Evolutionary conservation across 2,329 filamentous ascomycete genomes (phyloP), one percentile per base, ranked within the genome.

Genomic region (Calonectria montana): DNA sequence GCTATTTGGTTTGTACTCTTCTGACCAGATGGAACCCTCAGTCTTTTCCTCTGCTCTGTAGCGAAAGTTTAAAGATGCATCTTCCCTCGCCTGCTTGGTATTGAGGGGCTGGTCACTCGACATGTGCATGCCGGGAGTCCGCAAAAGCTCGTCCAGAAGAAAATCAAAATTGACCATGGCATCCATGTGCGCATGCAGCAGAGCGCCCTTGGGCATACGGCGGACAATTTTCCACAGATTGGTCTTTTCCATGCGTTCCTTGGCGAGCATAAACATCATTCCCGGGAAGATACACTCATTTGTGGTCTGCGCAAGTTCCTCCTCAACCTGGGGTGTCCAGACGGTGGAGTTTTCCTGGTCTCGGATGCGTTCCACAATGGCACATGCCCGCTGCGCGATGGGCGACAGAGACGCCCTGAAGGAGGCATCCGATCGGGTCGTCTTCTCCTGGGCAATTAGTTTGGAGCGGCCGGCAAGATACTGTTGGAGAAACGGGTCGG

Each of bases 181-280:
- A 82, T 97, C 94, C 80, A 97, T 86, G 83, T 98, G 96, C 50
- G 94, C 94, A 85, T 98, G 96, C 72, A 97, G 85, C 35, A 97
- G 86, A 10, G 92, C 89, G 15, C 96, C 97, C 82, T 98, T 98
- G 31, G 96, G 96, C 94, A 98, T 95, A 74, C 87, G 89, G 71
- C 92, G 90, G 18, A 98, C 89, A 77, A 98, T 97, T 75, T 91
- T 89, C 95, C 95, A 98, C 27, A 98, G 87, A 79, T 92, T 92
- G 16, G 94, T 97, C 76, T 88, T 88, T 83, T 97, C 94, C 91
- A 98, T 97, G 43, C 91, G 91, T n/a, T 92, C 90, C 83, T 95
- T 96, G 77, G 95, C 95, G 41, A 96, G 88, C 41, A 90, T 92
- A 84, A 98, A 98, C 94, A 97, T 97, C 93, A 98, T 97, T 13